These are phyloP conservation scores for sorghum (Sorghum bicolor) DNA, from an alignment of 176 grass and related monocot genomes.

Conservation along the genomic window Sorghum_bicolor_NCBIv3 NC_012878.2:51656001-51656500, in stretches of 20 bases:
- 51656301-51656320: neutral
- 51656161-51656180: neutral
- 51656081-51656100: neutral
- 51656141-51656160: neutral
- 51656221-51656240: neutral
- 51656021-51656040: neutral
- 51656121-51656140: neutral
- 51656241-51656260: neutral
- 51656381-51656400: too few relatives aligned
- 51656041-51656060: neutral
- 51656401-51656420: neutral
- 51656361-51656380: neutral
- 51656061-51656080: neutral
- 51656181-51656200: neutral
- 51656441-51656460: neutral
- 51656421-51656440: neutral
- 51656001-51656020: neutral
- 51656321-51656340: too few relatives aligned
- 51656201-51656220: neutral
- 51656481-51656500: neutral
- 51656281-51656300: neutral
- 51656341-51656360: neutral
- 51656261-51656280: neutral
- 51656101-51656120: neutral
- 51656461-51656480: slow-evolving; percentile 20